Base-by-base conservation (phyloP, 495 filamentous ascomycete genomes). In the Staphylotrichum tortipilum region DNA sequence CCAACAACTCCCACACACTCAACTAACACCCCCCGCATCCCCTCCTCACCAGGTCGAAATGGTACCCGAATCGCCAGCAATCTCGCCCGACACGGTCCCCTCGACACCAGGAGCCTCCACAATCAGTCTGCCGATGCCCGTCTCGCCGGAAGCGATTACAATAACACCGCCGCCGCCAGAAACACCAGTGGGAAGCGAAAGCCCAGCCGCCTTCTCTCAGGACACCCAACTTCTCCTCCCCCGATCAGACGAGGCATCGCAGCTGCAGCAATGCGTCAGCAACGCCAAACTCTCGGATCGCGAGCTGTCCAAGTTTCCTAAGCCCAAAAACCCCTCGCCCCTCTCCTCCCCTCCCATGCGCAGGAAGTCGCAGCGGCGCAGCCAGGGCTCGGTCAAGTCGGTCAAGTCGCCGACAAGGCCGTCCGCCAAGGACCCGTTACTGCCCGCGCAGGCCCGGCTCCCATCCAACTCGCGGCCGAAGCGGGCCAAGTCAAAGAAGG, bases 171-270 rank as follows among this genome's bases (percentile, higher is more conserved):
- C 23, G 24, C 39, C 55, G 28, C n/a, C 38, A 19, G 28, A 23
- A 24, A 30, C 50, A 10, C 23, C 36, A 10, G 37, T 34, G 2
- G 37, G 43, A 9, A 7, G 40, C 41, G 19, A 26, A 36, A 23
- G 23, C 22, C 29, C 37, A 21, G 29, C 7, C 8, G 12, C 22
- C 37, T 50, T 26, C 40, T 65, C 57, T 1, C 61, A 59, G 44
- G 59, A 72, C 51, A 57, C 70, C 12, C 63, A 68, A 37, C 61
- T 67, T 42, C 68, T 77, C 56, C 70, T 71, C 47, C 60, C 62
- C 44, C 69, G 74, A 53, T 65, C 69, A 4, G 73, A 74, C 41
- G 62, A 70, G 45, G 70, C 70, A 19, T 73, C 73, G 49, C 58
- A 62, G 12, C 60, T 68, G 7, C 61, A 60, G 14, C 53, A 47